Conservation (phyloP, 2,329 filamentous ascomycete species). For the Didymella segeticola region DNA sequence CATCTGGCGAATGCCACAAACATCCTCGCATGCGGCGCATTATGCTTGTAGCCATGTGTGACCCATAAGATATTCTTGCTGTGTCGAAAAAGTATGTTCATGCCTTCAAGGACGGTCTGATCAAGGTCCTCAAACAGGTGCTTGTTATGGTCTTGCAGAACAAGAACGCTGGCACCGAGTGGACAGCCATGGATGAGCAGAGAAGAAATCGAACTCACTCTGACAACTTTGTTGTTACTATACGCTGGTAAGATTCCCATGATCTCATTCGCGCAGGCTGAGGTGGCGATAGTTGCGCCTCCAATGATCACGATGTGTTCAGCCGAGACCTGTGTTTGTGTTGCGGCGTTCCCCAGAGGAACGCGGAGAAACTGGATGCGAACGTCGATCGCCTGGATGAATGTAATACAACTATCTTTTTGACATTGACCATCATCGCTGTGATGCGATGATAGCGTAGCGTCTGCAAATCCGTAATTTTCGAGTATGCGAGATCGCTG, state of each 20-base stretch:
- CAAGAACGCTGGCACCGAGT: background rate
- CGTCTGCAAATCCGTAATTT: background rate
- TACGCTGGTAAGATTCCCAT: background rate
- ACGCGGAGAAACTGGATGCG: conserved; percentile 3
- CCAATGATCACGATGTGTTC: background rate
- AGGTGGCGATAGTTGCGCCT: background rate
- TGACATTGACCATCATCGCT: too few relatives aligned
- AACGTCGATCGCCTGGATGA: conserved; percentile 11
- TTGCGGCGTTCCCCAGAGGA: background rate
- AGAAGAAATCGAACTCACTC: background rate
- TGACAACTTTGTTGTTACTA: background rate
- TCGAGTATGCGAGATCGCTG: background rate
- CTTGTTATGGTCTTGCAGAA: conserved; percentile 8
- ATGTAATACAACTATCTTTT: background rate
- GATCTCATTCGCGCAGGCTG: background rate
- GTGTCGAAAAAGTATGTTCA: conserved; percentile 2
- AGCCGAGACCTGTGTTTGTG: too few relatives aligned
- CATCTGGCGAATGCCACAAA: conserved; percentile 13
- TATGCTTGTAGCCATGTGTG: conserved; percentile 6
- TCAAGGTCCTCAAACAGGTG: background rate
- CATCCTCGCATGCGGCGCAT: conserved; percentile 19
- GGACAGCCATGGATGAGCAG: background rate
- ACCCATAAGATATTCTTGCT: conserved; percentile 21
- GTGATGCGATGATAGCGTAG: background rate
- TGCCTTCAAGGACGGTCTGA: background rate